Base-by-base conservation (phyloP, 2,329 filamentous ascomycete species). In the Phyllosticta paracitricarpa region DNA sequence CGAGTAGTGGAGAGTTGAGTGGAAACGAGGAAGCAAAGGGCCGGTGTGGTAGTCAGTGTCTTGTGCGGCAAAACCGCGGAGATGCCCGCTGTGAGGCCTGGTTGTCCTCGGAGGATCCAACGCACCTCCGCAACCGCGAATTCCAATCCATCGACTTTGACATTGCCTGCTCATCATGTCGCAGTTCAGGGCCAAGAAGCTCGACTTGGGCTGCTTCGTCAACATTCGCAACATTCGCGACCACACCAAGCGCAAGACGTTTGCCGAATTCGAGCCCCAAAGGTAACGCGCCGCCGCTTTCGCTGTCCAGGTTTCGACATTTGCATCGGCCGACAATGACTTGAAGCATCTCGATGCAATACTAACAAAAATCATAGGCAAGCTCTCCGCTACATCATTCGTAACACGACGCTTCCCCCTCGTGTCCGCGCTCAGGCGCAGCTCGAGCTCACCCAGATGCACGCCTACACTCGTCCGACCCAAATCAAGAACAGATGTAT, bases 401-500 rank as follows among this genome's bases (percentile, higher is more conserved):
- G 89, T 75, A 99, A 99, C 76, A 94, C 91, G 33, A 88, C 87
- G 1, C 86, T 99, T 2, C 85, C 92, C 1, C 81, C 86, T 61
- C 85, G 92, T 70, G 86, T 89, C 58, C 89, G 95, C 70, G 91
- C 90, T 64, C 89, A 96, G 74, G 94, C 94, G 52, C 93, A 97
- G 79, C 84, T 99, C 61, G 88, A 97, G 77, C 81, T 99, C 66
- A 85, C 88, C 3, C 88, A 96, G 77, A 97, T 97, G 93, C 92
- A 97, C 79, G 86, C 85, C 80, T 97, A 97, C 77, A 97, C 94
- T 40, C 84, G 92, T 64, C 85, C 90, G 62, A 96, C 93, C 57
- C 92, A 97, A 80, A 92, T 99, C 74, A 87, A 88, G 75, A 97
- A 97, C 77, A 81, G 94, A 67, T 99, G 94, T 79, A 87, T 96